Base-by-base conservation (phyloP, 306 rosid species). In the Rubus idaeus region DNA sequence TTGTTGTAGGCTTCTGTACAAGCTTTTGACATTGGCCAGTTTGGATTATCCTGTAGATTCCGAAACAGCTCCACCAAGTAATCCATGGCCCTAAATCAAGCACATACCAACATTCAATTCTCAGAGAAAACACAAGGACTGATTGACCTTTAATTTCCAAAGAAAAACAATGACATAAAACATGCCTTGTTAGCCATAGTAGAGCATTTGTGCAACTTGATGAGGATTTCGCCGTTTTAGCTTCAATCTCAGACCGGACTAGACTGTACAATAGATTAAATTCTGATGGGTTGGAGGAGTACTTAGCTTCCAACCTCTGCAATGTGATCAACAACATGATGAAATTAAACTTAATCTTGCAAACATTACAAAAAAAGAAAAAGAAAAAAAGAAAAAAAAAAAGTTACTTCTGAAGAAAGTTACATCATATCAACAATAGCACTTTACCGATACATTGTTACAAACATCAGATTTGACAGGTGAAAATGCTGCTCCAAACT, bases 151-250 rank as follows among this genome's bases (percentile, higher is more conserved):
- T 30, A 30, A 0, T 16, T 47, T 37, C 10, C 2, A 44, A 37
- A 8, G 6, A 1, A 51, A 51, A 71, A n/a, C 47, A 61, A 5
- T 49, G 44, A 26, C 26, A 16, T 20, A 6, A 42, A 44, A 10
- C 79, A 39, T 86, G 83, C 93, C 93, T 89, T 30, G 96, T 91
- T 69, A 91, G 81, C 96, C 93, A 91, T 56, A 91, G 93, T 78
- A 91, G 90, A 62, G 93, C 90, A 79, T 89, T 91, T 77, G 96
- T 65, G 84, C 96, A 89, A 78, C 96, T 91, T 73, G 96, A 89
- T 62, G 93, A 81, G 67, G 87, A 75, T 83, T 91, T 91, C 2
- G 88, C 73, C 1, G 88, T 89, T 79, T 89, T 84, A 62, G 87
- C 84, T 84, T 86, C 96, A 79, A 91, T 76, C 82, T 91, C 96